Evolutionary conservation across 2,329 filamentous ascomycete genomes (phyloP).

Genomic region (Bisporella sp.): DNA sequence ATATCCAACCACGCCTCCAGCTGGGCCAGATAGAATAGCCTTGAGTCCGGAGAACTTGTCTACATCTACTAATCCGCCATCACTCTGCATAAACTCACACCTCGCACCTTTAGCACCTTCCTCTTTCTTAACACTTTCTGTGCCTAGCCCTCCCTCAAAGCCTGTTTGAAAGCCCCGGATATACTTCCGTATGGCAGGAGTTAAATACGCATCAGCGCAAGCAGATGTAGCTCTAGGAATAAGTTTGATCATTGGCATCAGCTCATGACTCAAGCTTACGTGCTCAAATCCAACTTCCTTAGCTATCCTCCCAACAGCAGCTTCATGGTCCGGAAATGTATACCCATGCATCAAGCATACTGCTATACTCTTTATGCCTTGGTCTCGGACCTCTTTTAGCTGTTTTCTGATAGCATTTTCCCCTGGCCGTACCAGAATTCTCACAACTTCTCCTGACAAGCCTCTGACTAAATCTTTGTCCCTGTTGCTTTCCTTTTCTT

Average conservation of each 20-base stretch:
- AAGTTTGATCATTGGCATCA: conserved; percentile 77
- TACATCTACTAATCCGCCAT: conserved; percentile 58
- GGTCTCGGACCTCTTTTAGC: conserved; percentile 59
- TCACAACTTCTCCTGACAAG: conserved; percentile 66
- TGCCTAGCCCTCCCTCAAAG: conserved; percentile 74
- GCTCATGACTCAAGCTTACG: conserved; percentile 71
- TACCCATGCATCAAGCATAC: conserved; percentile 92
- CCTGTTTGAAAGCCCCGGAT: conserved; percentile 71
- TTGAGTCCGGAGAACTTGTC: conserved; percentile 77
- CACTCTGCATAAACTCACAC: conserved; percentile 91
- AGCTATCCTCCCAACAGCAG: conserved; percentile 67
- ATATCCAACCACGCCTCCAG: conserved; percentile 90
- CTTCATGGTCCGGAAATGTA: conserved; percentile 82
- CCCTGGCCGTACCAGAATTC: conserved; percentile 58
- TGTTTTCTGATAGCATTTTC: conserved; percentile 49
- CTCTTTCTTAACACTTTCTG: conserved; percentile 63
- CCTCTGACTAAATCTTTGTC: conserved; percentile 59
- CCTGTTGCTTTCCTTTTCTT: conserved; percentile 39
- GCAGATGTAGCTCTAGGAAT: conserved; percentile 63
- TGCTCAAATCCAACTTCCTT: conserved; percentile 76
- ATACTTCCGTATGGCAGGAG: conserved; percentile 64
- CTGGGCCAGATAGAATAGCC: conserved; percentile 82
- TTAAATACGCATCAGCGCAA: conserved; percentile 69
- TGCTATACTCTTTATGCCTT: conserved; percentile 73
- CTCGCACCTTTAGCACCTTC: conserved; percentile 61